Conservation (phyloP, 805 yeast genomes). For the Saturnispora serradocipensis region DNA sequence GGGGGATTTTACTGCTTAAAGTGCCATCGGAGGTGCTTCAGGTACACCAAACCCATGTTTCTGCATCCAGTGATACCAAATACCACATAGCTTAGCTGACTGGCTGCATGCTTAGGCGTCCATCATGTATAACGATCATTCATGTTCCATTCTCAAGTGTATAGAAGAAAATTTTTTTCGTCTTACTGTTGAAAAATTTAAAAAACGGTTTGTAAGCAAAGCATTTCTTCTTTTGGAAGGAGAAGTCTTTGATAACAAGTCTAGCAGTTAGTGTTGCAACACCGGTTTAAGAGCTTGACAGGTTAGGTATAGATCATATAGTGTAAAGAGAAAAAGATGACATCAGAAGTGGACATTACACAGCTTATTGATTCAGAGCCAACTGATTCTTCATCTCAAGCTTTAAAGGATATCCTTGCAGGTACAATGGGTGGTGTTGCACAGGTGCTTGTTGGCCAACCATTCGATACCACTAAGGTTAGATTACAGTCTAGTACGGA, state of each 20-base stretch:
- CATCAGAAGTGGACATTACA: constrained; percentile 22
- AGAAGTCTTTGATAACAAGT: background rate
- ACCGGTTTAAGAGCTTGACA: background rate
- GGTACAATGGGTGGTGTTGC: constrained; percentile 96
- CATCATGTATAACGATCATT: background rate
- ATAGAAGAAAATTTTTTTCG: background rate
- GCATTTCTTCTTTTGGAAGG: background rate
- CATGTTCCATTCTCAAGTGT: background rate
- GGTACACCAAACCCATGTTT: background rate
- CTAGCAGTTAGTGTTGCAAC: background rate
- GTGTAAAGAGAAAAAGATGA: constrained; percentile 12
- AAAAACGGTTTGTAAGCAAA: background rate
- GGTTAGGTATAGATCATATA: background rate
- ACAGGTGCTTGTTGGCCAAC: constrained; percentile 93
- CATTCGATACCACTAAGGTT: constrained; percentile 92
- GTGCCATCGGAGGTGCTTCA: background rate
- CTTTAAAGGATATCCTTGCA: constrained; percentile 71
- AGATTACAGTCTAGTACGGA: constrained; percentile 82
- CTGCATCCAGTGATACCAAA: background rate
- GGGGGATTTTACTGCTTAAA: background rate
- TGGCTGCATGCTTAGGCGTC: background rate
- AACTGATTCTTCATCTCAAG: constrained; percentile 29
- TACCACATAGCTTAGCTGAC: background rate
- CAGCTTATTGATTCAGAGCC: constrained; percentile 14
- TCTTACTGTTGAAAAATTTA: background rate